These are phyloP conservation scores for Wickerhamiella siamensis DNA, from an alignment of 805 yeast genomes.

Conservation along the genomic window DNA sequence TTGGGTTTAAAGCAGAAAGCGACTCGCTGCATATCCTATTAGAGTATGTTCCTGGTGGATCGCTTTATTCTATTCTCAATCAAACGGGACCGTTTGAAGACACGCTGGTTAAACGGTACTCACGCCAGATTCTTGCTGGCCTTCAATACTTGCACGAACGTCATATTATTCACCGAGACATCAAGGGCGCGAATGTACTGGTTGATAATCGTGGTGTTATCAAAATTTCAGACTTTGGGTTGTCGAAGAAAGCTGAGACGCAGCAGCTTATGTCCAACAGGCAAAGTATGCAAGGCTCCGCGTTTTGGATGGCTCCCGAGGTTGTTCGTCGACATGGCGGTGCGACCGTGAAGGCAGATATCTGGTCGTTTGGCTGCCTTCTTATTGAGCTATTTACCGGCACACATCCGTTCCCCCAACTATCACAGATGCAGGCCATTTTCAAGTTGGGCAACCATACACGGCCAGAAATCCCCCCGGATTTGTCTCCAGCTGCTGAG, in stretches of 20 bases:
- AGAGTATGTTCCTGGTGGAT: slow-evolving; percentile 63
- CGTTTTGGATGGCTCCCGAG: slow-evolving; percentile 99
- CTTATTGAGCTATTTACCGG: slow-evolving; percentile 94
- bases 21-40: slow-evolving; percentile 62
- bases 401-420: slow-evolving; percentile 87
- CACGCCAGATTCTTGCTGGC: slow-evolving; percentile 64
- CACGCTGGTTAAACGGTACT: slow-evolving; percentile 54
- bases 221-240: slow-evolving; percentile 78
- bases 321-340: slow-evolving; percentile 79
- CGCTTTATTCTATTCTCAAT: slow-evolving; percentile 52
- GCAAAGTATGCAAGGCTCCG: slow-evolving; percentile 84
- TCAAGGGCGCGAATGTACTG: slow-evolving; percentile 76
- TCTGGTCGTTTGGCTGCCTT: slow-evolving; percentile 94
- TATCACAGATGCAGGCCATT: slow-evolving; percentile 93
- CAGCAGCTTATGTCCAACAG: slow-evolving; percentile 38
- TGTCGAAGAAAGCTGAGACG: slow-evolving; percentile 54
- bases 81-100: slow-evolving; percentile 75
- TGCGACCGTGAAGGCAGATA: slow-evolving; percentile 84
- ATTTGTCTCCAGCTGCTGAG: slow-evolving; percentile 47
- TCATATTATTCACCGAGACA: slow-evolving; percentile 72
- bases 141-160: slow-evolving; percentile 58
- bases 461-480: slow-evolving; percentile 63
- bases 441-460: slow-evolving; percentile 77
- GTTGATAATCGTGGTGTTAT: slow-evolving; percentile 70
- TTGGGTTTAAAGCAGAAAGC: slow-evolving; percentile 73